Evolutionary conservation across 2,329 filamentous ascomycete genomes (phyloP), one percentile per base, ranked within the genome.

Genomic region (Colletotrichum sp.): DNA sequence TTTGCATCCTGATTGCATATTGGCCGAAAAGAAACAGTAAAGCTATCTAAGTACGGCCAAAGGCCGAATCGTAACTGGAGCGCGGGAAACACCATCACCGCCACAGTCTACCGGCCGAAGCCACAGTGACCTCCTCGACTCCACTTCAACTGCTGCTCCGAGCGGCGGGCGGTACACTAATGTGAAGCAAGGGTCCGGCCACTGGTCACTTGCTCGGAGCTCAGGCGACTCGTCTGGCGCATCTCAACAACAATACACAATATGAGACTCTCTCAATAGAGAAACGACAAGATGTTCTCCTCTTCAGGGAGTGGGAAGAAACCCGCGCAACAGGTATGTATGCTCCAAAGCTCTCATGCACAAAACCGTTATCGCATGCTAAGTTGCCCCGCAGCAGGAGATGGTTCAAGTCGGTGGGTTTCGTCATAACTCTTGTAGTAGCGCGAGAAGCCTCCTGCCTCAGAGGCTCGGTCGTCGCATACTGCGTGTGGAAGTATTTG

Each of bases 341-440:
- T 48, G 39, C 52, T 76, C 64, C 78, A 64, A 36, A 65, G 61
- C 30, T 27, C 67, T 66, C 48, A 70, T 62, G 60, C 32, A 48
- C 48, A 18, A 66, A 65, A 43, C 64, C 60, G 34, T 68, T 52
- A 18, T 70, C 75, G 64, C 77, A 75, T 81, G 79, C 82, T 86
- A 80, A 85, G 34, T 83, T 79, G 79, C 83, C 83, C 82, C 81
- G 82, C 83, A 80, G 85, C 89, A 98, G 95, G 97, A 99, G 91
- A 99, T 99, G 97, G 95, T 98, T 80, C 96, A 99, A 94, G 96
- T 99, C 89, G 96, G 97, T 98, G 93, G 82, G 90, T 89, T 58
- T 61, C 66, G 39, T 70, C 36, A 75, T 70, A 65, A 60, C 61
- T 68, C 68, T 78, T 27, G 43, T 43, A 52, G 43, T 52, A 52